phyloP scores from a whole-genome alignment of 2,329 filamentous ascomycete genomes.

The Sclerotinia minor region DNA sequence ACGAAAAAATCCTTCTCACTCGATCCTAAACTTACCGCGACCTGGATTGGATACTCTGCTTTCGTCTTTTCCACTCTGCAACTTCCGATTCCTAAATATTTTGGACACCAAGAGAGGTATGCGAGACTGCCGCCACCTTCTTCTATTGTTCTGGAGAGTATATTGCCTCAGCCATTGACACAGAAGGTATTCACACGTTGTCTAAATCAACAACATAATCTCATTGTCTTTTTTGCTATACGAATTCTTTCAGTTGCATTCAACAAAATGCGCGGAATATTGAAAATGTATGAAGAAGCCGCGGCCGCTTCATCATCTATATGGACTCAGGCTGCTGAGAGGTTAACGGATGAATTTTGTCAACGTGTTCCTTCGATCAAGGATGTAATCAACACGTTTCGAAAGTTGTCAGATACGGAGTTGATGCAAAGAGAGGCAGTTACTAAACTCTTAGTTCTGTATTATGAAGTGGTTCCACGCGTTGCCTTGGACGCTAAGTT shows the following conservation, averaged over 20 bases:
- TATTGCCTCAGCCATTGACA: conserved; percentile 79
- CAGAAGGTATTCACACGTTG: conserved; percentile 79
- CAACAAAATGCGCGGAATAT: conserved; percentile 65
- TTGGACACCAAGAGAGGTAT: conserved; percentile 65
- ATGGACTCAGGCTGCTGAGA: conserved; percentile 70
- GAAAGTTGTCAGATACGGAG: conserved; percentile 66
- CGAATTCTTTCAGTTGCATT: conserved; percentile 77
- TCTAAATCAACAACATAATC: conserved; percentile 72
- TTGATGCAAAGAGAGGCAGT: conserved; percentile 74
- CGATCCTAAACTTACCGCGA: conserved; percentile 87
- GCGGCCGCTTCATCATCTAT: conserved; percentile 45
- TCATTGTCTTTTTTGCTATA: conserved; percentile 82
- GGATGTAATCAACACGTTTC: conserved; percentile 73
- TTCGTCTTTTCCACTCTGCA: conserved; percentile 82
- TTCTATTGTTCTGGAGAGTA: conserved; percentile 77
- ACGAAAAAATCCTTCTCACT: conserved; percentile 79
- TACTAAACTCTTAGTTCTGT: conserved; percentile 77
- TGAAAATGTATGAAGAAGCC: conserved; percentile 46
- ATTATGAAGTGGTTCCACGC: conserved; percentile 79
- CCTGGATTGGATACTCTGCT: conserved; percentile 91
- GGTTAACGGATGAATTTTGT: conserved; percentile 72
- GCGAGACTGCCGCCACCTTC: conserved; percentile 73
- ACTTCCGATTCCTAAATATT: conserved; percentile 68
- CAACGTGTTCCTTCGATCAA: conserved; percentile 79
- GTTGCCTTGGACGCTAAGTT: conserved; percentile 81